Percentiles rank a stretch among this genome's conserved stretches.
Conservation (phyloP, 257 asterid genomes). For the Solanum habrochaites region DNA sequence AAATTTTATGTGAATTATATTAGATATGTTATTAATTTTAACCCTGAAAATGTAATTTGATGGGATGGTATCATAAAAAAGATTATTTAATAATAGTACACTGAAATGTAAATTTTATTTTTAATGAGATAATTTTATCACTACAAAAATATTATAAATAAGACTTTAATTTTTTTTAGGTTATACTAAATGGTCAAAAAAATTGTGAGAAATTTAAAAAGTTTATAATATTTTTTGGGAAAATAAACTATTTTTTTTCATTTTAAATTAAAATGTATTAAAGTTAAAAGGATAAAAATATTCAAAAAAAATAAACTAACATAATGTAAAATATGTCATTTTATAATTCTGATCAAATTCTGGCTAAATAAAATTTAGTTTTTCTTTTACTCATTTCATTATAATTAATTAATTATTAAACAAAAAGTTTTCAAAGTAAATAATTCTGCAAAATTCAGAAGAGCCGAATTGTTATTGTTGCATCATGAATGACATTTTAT, state of each 20-base stretch:
- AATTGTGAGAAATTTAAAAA: no score
- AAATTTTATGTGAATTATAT: background rate
- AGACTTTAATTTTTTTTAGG: no score
- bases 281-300: no score
- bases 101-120: background rate
- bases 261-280: no score
- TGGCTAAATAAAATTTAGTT: no score
- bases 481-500: background rate
- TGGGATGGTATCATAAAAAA: background rate
- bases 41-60: background rate
- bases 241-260: no score
- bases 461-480: no score
- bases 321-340: no score
- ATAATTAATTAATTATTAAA: background rate
- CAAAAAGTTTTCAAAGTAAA: background rate
- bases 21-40: background rate
- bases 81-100: background rate
- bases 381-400: background rate
- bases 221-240: no score
- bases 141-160: background rate
- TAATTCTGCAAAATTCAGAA: background rate
- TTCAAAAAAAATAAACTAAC: no score
- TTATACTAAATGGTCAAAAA: no score
- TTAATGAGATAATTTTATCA: background rate
- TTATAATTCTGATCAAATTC: no score